phyloP scores from a whole-genome alignment of 805 yeast species.

The Saccharomycopsis javanensis region DNA sequence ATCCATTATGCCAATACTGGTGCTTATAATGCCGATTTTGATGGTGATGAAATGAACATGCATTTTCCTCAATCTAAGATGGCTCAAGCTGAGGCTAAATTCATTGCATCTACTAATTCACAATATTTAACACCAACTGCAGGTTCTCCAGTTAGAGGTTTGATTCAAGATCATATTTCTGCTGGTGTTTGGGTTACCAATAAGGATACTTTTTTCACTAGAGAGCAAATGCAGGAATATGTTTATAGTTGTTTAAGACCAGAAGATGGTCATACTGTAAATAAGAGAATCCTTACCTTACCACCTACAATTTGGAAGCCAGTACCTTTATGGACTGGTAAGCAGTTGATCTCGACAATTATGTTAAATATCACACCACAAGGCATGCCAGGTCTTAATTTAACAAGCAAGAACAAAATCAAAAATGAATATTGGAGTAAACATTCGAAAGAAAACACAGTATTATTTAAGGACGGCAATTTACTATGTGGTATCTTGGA shows the following conservation, averaged over 20 bases:
- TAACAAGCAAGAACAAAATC: conserved; percentile 75
- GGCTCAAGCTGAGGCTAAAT: conserved; percentile 92
- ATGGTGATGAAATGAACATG: conserved; percentile 99
- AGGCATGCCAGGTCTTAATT: conserved; percentile 84
- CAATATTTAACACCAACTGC: conserved; percentile 98
- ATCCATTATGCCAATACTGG: conserved; percentile 98
- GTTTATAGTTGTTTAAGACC: conserved; percentile 92
- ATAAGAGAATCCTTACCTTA: conserved; percentile 56
- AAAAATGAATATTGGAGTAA: conserved; percentile 93
- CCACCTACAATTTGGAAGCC: conserved; percentile 91
- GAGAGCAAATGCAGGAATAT: conserved; percentile 89
- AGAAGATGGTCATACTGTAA: conserved; percentile 91
- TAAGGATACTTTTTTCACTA: conserved; percentile 83
- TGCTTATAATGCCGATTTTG: conserved; percentile 98
- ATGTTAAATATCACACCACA: conserved; percentile 79
- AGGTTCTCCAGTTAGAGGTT: conserved; percentile 96
- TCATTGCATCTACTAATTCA: conserved; percentile 93
- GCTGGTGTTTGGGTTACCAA: conserved; percentile 98
- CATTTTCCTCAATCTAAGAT: conserved; percentile 98
- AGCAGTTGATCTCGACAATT: conserved; percentile 90
- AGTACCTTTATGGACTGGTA: conserved; percentile 92
- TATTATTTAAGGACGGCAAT: conserved; percentile 78
- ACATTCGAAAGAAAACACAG: conserved; percentile 76
- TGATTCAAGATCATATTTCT: conserved; percentile 96
- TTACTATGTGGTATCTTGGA: conserved; percentile 87